These are phyloP conservation scores for Penicillium sp. DNA, from an alignment of 2,329 filamentous ascomycete species.

Conservation along the genomic window DNA sequence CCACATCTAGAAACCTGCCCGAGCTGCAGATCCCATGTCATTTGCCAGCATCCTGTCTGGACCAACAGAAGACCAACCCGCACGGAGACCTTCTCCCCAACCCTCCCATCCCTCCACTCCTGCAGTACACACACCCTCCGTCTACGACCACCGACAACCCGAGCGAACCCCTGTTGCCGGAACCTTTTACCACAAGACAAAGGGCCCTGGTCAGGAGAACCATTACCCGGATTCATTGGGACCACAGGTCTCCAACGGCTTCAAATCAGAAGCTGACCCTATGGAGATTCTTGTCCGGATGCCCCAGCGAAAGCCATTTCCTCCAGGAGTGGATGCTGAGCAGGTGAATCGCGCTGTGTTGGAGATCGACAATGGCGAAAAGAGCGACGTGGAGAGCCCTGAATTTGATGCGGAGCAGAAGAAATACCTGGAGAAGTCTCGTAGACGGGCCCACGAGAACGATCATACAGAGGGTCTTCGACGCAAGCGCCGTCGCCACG, in stretches of 20 bases:
- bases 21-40: conserved; percentile 85
- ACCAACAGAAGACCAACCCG: conserved; percentile 61
- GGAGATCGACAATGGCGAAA: conserved; percentile 56
- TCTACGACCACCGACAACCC: conserved; percentile 8
- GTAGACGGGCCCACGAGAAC: conserved; percentile 69
- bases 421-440: conserved; percentile 54
- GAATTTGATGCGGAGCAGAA: conserved; percentile 53
- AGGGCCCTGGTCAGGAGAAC: conserved; percentile 25
- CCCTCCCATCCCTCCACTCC: conserved; percentile 25
- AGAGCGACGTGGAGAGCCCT: conserved; percentile 57
- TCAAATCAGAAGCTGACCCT: conserved; percentile 13
- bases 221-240: conserved; percentile 17
- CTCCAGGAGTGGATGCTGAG: conserved; percentile 52
- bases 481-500: conserved; percentile 63
- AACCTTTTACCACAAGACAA: conserved; percentile 31
- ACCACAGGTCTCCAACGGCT: conserved; percentile 15
- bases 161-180: conserved; percentile 28
- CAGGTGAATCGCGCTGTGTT: conserved; percentile 67
- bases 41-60: conserved; percentile 92
- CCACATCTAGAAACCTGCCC: conserved; percentile 62
- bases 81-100: conserved; percentile 52
- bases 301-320: conserved; percentile 18
- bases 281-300: conserved; percentile 1
- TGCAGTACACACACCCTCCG: conserved; percentile 14
- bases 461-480: conserved; percentile 62